phyloP scores from a whole-genome alignment of 2,329 filamentous ascomycete genomes.

The Fusarium penzigii region DNA sequence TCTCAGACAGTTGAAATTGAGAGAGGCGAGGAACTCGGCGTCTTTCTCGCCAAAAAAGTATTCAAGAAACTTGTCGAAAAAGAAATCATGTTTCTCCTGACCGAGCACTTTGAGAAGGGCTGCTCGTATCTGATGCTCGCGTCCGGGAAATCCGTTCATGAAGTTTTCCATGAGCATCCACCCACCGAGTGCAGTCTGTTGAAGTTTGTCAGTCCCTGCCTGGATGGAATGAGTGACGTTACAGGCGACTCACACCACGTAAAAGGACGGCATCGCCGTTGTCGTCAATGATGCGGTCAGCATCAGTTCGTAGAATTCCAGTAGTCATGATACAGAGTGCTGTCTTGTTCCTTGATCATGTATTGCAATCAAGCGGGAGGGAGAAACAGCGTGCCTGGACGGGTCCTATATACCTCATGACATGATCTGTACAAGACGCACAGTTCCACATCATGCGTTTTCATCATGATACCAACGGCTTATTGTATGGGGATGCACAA shows the following conservation, averaged over 20 bases:
- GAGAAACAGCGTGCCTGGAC: background rate
- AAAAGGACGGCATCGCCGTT: constrained; percentile 47
- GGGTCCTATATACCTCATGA: background rate
- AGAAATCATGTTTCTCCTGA: constrained; percentile 57
- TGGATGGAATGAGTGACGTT: background rate
- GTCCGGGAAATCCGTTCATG: constrained; percentile 60
- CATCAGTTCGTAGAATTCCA: constrained; percentile 27
- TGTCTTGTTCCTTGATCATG: background rate
- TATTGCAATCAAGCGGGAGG: background rate
- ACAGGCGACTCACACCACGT: constrained; percentile 23
- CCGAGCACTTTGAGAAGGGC: constrained; percentile 56
- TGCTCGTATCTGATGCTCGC: constrained; percentile 55
- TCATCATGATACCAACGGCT: background rate
- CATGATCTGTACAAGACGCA: background rate
- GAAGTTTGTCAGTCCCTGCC: background rate
- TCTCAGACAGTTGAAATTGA: constrained; percentile 58
- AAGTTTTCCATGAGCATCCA: constrained; percentile 58
- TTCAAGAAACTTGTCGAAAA: constrained; percentile 58
- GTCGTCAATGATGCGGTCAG: constrained; percentile 42
- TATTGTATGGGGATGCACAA: background rate
- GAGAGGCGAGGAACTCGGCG: constrained; percentile 55
- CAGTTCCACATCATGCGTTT: background rate
- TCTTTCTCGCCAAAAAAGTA: constrained; percentile 61
- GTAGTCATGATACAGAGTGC: constrained; percentile 5
- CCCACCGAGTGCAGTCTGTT: constrained; percentile 29